These are phyloP conservation scores for Pelargonium nanum DNA, from an alignment of 345 rosid genomes.

Conservation along the genomic window DNA sequence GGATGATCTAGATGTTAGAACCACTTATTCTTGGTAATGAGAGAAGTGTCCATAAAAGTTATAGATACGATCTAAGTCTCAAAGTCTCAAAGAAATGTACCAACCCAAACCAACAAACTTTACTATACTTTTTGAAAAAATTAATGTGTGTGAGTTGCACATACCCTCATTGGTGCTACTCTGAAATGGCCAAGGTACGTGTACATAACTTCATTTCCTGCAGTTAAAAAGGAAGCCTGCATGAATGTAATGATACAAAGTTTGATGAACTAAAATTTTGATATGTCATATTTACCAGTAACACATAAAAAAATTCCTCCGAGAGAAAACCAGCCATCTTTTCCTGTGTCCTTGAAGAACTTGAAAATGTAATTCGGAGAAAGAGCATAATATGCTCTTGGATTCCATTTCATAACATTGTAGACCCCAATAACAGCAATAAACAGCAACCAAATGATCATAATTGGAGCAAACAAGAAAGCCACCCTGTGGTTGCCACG, in stretches of 20 bases:
- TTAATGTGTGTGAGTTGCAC: conserved; percentile 2
- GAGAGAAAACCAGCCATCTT: conserved; percentile 79
- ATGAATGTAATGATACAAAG: conserved; percentile 13
- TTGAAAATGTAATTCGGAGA: conserved; percentile 65
- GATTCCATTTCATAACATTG: conserved; percentile 80
- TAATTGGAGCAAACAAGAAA: conserved; percentile 64
- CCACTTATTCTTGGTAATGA: background rate
- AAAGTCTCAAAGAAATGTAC: no score
- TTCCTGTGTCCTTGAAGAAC: conserved; percentile 61
- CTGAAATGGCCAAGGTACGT: conserved; percentile 68
- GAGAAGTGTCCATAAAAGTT: background rate
- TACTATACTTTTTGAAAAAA: background rate
- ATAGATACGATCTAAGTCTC: no score
- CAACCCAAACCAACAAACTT: background rate
- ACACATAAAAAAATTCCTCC: conserved; percentile 72
- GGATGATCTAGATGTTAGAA: background rate
- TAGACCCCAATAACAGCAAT: conserved; percentile 58
- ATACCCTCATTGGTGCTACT: conserved; percentile 71
- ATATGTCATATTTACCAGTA: conserved; percentile 43
- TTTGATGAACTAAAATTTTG: conserved; percentile 3
- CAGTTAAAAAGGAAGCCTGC: conserved; percentile 18
- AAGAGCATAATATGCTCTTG: conserved; percentile 57
- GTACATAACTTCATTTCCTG: conserved; percentile 86
- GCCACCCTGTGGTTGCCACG: conserved; percentile 66
- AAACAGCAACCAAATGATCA: conserved; percentile 64